These are phyloP conservation scores for Pezicula rhizophila DNA, from an alignment of 2,329 filamentous ascomycete species.

Conservation along the genomic window DNA sequence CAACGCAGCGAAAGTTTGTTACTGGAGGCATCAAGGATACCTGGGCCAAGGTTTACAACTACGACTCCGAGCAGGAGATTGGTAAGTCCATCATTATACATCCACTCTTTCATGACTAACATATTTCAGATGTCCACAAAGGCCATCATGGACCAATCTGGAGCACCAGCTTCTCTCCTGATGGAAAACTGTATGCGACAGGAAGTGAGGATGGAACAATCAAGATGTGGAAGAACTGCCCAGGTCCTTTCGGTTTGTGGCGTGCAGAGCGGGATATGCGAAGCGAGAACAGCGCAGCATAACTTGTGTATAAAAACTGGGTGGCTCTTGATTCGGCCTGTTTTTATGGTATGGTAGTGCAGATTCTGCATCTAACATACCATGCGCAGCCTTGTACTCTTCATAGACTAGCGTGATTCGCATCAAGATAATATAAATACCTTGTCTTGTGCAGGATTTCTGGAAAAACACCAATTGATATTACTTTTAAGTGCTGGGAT, in stretches of 20 bases:
- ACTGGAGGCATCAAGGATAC: conserved; percentile 89
- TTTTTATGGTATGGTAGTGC: no score
- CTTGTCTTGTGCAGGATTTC: no score
- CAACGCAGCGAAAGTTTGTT: conserved; percentile 74
- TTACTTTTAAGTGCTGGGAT: no score
- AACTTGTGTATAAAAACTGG: no score
- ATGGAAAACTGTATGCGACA: conserved; percentile 93
- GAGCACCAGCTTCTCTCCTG: conserved; percentile 90
- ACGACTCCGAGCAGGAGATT: conserved; percentile 75
- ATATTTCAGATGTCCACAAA: conserved; percentile 72
- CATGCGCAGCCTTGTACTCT: no score
- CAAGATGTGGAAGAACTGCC: conserved; percentile 77
- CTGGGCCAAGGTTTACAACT: conserved; percentile 92
- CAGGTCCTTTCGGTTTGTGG: conserved; percentile 60
- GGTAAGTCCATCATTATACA: conserved; percentile 38
- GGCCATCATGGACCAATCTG: conserved; percentile 97
- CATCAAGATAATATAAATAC: no score
- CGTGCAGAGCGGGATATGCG: conserved; percentile 16
- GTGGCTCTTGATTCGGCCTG: no score
- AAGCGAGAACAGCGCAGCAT: no score
- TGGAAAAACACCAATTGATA: no score
- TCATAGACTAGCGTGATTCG: no score
- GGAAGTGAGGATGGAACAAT: conserved; percentile 97
- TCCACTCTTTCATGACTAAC: conserved; percentile 11
- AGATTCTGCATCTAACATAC: no score